Evolutionary conservation across 176 grass and related monocot species (phyloP).

Genomic region (Lolium multiflorum): DNA sequence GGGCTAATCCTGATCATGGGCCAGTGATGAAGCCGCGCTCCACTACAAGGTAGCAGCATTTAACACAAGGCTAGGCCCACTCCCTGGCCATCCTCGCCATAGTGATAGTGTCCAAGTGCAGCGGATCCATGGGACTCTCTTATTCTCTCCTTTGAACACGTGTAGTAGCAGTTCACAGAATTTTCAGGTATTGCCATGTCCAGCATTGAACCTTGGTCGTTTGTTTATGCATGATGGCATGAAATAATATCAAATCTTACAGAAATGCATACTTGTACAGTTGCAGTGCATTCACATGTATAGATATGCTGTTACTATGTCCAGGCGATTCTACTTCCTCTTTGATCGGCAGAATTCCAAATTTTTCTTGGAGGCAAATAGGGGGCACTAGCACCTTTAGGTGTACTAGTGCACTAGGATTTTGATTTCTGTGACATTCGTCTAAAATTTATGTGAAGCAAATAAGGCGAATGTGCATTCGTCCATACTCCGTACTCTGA

Average conservation of each 20-base stretch:
- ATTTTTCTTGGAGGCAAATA: neutral
- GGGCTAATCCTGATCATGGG: constrained; percentile 45
- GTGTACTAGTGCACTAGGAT: too few species aligned
- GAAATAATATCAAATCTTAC: neutral
- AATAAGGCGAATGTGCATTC: neutral
- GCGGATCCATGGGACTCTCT: constrained; percentile 25
- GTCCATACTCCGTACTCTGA: neutral
- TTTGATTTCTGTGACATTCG: neutral
- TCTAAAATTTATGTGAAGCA: neutral
- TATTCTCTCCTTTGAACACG: constrained; percentile 15
- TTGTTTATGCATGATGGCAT: constrained; percentile 6
- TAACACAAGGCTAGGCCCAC: constrained; percentile 32
- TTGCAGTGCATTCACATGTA: neutral
- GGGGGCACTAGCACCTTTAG: too few species aligned
- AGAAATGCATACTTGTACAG: neutral
- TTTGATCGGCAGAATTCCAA: neutral
- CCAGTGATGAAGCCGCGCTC: neutral
- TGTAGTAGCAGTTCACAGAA: neutral
- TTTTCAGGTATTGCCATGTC: constrained; percentile 36
- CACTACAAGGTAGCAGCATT: constrained; percentile 1
- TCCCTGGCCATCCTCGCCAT: neutral
- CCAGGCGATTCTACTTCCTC: neutral
- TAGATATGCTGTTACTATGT: neutral
- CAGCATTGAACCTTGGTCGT: constrained; percentile 6
- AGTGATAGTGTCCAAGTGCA: constrained; percentile 34